A percentile compares a stretch with the other conserved stretches of the same genome.
Conservation (phyloP, 2,329 filamentous ascomycete genomes). For the Talaromyces piceae region DNA sequence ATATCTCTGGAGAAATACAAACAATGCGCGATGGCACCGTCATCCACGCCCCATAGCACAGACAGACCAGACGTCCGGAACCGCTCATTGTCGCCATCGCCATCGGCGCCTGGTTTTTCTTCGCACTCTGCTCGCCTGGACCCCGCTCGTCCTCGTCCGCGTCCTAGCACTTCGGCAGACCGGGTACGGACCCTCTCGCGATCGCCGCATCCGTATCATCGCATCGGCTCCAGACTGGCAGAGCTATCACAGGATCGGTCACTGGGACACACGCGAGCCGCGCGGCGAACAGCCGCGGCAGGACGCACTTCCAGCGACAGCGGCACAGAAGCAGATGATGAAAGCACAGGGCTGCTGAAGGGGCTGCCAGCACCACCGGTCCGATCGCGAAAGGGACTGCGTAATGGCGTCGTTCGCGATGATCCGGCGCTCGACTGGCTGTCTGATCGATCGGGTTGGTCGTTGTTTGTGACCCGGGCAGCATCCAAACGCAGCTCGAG, state of each 20-base stretch:
- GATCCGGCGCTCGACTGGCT: constrained; percentile 19
- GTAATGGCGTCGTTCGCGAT: constrained; percentile 31
- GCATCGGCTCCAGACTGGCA: constrained; percentile 48
- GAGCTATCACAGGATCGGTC: constrained; percentile 32
- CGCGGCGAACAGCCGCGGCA: constrained; percentile 17
- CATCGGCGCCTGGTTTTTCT: neutral
- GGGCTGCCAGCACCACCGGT: constrained; percentile 73
- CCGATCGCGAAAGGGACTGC: constrained; percentile 69
- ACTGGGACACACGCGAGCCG: constrained; percentile 22
- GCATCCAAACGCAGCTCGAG: constrained; percentile 24
- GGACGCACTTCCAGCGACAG: constrained; percentile 68
- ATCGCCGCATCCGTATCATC: constrained; percentile 12
- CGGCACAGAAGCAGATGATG: constrained; percentile 91
- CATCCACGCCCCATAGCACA: neutral
- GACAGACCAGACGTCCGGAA: constrained; percentile 31
- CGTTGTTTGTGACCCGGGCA: constrained; percentile 22
- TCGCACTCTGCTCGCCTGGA: constrained; percentile 43
- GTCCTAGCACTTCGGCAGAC: too few species aligned
- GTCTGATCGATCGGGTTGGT: constrained; percentile 24
- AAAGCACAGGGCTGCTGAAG: constrained; percentile 67
- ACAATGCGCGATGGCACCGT: constrained; percentile 9
- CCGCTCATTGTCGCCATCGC: neutral
- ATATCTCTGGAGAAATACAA: neutral
- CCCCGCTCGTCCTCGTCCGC: constrained; percentile 35
- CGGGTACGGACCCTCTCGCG: constrained; percentile 1